Base-by-base conservation (phyloP, 176 grass and related monocot species). In the Echinochloa phyllopogon region DNA sequence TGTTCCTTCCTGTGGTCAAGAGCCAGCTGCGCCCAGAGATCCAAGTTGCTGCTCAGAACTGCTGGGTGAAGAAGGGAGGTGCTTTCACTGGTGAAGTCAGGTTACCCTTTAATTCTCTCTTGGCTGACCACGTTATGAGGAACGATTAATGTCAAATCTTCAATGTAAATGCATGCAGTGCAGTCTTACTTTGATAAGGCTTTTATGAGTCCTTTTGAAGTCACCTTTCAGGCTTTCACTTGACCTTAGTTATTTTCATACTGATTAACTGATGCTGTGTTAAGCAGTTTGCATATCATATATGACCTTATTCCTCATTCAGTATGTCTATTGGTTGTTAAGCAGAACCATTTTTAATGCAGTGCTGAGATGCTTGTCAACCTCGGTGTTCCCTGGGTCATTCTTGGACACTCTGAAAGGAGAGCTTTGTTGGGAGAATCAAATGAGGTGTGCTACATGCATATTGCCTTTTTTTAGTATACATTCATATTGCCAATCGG, bases 51-150 rank as follows among this genome's bases (percentile, higher is more conserved):
- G 93, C 96, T 72, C 96, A 99, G 84, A 99, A 99, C 86, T 99
- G 96, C 84, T 99, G 96, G 94, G 94, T 96, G 50, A 96, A 96
- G 86, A 99, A 99, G 87, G 97, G 97, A 0, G 97, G 97, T 72
- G 97, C 97, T 77, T 94, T 80, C 80, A 98, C 96, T 2, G 96
- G 96, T 86, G 94, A 99, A 83, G 78, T 99, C 83, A 96, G 91
- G 97, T 99, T 75, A 55, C 60, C 43, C 10, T 39, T 45, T 18
- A 21, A 18, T 73, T 90, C 27, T 41, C 48, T 25, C 9, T 8
- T 36, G 15, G 8, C 23, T 68, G 38, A 23, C 4, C 6, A 27
- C 45, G 48, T 65, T 21, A 5, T 50, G 13, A 16, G 13, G 61
- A 85, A 78, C n/a, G 61, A 67, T 82, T 82, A 17, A 33, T 10